phyloP scores from a whole-genome alignment of 1,139 yeast genomes.

The Saccharomyces hybrid region DNA sequence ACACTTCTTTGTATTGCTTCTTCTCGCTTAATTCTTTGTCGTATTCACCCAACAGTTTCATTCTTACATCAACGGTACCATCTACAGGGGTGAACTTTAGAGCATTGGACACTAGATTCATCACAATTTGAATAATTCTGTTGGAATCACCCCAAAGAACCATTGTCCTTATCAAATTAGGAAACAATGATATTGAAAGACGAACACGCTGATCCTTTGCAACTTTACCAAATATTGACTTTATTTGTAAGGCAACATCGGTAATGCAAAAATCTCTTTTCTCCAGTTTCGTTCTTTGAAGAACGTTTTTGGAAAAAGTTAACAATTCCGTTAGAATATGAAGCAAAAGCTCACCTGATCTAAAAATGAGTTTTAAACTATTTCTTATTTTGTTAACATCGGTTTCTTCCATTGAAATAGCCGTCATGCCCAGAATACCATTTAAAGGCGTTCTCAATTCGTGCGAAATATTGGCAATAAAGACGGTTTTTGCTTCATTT shows the following conservation, averaged over 20 bases:
- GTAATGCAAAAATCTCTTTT: constrained; percentile 65
- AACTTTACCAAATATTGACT: constrained; percentile 79
- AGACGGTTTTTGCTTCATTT: constrained; percentile 87
- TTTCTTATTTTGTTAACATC: constrained; percentile 60
- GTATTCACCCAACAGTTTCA: constrained; percentile 61
- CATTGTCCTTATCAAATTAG: constrained; percentile 52
- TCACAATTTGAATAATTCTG: constrained; percentile 76
- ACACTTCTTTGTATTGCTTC: constrained; percentile 34
- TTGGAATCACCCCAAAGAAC: constrained; percentile 77
- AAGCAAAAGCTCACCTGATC: constrained; percentile 78
- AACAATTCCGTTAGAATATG: constrained; percentile 83
- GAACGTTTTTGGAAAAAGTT: constrained; percentile 81
- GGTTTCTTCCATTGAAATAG: constrained; percentile 80
- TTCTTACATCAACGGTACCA: constrained; percentile 65
- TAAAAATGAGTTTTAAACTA: constrained; percentile 64
- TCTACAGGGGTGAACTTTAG: constrained; percentile 83
- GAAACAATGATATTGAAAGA: constrained; percentile 48
- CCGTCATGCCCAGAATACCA: constrained; percentile 94
- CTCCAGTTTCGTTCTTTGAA: constrained; percentile 77
- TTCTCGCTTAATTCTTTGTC: constrained; percentile 42
- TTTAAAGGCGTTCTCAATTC: constrained; percentile 91
- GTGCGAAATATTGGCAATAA: constrained; percentile 92
- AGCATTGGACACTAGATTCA: constrained; percentile 82
- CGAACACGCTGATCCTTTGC: constrained; percentile 72
- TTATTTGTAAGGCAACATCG: constrained; percentile 74